These are phyloP conservation scores for Mortierella sp. DNA, from an alignment of 371 early-diverging fungal genomes.

Conservation along the genomic window DNA sequence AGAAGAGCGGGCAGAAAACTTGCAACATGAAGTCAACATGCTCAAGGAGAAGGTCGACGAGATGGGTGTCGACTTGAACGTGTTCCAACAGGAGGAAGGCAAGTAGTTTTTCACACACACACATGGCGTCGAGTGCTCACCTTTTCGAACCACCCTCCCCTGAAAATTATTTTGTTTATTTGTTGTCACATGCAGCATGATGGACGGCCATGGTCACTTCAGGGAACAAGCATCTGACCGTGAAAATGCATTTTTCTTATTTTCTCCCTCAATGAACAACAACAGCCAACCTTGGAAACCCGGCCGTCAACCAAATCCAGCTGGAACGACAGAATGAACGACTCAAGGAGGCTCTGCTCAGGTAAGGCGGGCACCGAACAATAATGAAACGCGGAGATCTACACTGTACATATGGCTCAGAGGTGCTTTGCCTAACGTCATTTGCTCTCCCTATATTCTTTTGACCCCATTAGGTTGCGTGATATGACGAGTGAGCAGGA, in stretches of 20 bases:
- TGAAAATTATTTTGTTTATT: conserved; percentile 16
- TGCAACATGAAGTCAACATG: conserved; percentile 79
- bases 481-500: conserved; percentile 86
- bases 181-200: conserved; percentile 29
- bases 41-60: conserved; percentile 89
- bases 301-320: conserved; percentile 75
- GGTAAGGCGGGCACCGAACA: conserved; percentile 49
- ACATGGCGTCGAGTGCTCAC: neutral
- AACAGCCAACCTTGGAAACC: conserved; percentile 58
- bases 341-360: conserved; percentile 87
- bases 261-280: neutral
- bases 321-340: conserved; percentile 88
- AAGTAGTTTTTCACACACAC: conserved; percentile 4
- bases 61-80: conserved; percentile 77
- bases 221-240: neutral
- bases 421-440: neutral
- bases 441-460: too few relatives aligned
- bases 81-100: conserved; percentile 75
- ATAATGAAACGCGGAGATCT: neutral
- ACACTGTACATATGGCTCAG: neutral
- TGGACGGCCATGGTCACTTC: conserved; percentile 7
- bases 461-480: conserved; percentile 67
- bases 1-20: conserved; percentile 85
- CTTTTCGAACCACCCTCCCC: neutral
- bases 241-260: neutral